These are phyloP conservation scores for Odontarrhena argentea DNA, from an alignment of 345 rosid genomes.

Conservation along the genomic window DNA sequence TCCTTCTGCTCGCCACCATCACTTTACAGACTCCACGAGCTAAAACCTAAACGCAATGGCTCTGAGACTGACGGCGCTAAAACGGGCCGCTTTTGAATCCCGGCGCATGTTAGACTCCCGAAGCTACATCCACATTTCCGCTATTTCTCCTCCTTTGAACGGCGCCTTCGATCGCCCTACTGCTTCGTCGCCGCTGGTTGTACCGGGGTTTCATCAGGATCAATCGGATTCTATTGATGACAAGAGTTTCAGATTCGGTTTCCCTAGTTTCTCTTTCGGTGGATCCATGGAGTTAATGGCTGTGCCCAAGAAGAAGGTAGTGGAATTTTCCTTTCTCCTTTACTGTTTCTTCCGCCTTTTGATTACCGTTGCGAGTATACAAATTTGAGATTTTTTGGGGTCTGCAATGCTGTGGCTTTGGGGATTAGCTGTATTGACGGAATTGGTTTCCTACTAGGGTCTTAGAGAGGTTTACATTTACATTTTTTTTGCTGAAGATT, in stretches of 20 bases:
- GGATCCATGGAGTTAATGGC: constrained; percentile 94
- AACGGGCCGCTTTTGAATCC: constrained; percentile 39
- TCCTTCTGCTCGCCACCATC: neutral
- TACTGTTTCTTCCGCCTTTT: neutral
- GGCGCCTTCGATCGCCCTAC: constrained; percentile 36
- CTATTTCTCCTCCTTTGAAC: constrained; percentile 52
- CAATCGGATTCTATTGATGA: constrained; percentile 36
- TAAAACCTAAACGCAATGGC: constrained; percentile 46
- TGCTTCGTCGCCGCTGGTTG: constrained; percentile 33
- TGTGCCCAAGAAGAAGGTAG: constrained; percentile 80
- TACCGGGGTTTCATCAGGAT: neutral
- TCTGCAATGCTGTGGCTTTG: neutral
- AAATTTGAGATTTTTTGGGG: neutral
- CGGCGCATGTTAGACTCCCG: constrained; percentile 34
- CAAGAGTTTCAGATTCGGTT: constrained; percentile 42
- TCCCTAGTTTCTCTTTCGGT: constrained; percentile 49
- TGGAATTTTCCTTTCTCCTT: neutral
- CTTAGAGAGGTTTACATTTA: no score
- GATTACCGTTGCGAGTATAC: neutral
- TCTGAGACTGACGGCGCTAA: constrained; percentile 51
- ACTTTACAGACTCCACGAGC: neutral
- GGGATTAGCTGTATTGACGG: neutral
- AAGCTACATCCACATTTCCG: constrained; percentile 47
- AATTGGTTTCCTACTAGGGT: neutral
- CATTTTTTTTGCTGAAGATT: no score